Evolutionary conservation across 2,329 filamentous ascomycete genomes (phyloP).

Genomic region (Sporothrix variecibatus): DNA sequence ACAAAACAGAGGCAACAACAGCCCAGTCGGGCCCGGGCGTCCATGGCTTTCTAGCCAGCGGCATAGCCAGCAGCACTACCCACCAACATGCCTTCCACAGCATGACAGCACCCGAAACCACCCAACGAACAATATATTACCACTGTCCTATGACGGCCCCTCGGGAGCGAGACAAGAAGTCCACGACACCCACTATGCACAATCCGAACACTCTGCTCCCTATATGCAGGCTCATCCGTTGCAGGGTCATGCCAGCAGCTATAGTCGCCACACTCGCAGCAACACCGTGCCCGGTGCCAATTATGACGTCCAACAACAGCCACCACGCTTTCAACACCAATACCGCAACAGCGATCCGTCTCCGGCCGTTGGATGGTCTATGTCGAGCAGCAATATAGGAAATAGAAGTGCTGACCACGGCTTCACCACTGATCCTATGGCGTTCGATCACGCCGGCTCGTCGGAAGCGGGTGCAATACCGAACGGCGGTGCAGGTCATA

Average conservation of each 20-base stretch:
- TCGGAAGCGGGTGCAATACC: neutral
- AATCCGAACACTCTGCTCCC: neutral
- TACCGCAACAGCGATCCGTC: slow-evolving; percentile 11
- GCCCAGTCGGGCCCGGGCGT: neutral
- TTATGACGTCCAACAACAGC: neutral
- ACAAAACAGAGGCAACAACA: neutral
- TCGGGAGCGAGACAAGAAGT: neutral
- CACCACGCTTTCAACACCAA: neutral
- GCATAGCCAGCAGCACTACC: neutral
- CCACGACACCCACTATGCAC: neutral
- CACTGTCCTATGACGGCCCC: neutral
- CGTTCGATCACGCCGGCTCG: neutral
- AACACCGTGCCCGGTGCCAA: neutral
- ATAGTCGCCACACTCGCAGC: neutral
- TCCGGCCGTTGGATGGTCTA: neutral
- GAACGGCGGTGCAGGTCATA: neutral
- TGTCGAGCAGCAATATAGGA: neutral
- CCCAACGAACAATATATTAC: neutral
- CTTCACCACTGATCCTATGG: neutral
- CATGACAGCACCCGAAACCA: neutral
- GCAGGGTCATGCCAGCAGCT: neutral
- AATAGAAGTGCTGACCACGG: neutral
- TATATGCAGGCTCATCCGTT: neutral
- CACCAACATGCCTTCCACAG: neutral
- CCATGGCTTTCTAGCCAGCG: neutral